These are phyloP conservation scores for Globisporangium iwayamae DNA, from an alignment of 352 stramenopile species.

Conservation along the genomic window DNA sequence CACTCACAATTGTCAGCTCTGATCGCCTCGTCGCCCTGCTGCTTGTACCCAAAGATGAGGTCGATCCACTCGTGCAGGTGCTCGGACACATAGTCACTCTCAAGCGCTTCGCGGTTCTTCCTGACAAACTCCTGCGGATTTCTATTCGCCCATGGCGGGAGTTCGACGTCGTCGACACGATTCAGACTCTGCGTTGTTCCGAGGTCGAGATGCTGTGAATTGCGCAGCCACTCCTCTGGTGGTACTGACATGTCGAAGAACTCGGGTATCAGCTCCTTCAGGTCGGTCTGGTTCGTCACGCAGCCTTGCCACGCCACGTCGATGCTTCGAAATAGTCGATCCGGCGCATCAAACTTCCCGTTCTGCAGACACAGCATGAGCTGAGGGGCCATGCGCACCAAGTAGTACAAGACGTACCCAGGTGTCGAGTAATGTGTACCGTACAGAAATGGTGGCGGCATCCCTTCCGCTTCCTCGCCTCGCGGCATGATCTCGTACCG, in stretches of 20 bases:
- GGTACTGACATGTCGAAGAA: conserved; percentile 89
- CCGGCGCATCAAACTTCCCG: conserved; percentile 97
- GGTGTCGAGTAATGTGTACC: conserved; percentile 93
- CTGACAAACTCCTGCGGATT: conserved; percentile 96
- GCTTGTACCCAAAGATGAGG: conserved; percentile 98
- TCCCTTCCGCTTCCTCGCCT: conserved; percentile 67
- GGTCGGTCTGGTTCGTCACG: conserved; percentile 87
- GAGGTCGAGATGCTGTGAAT: conserved; percentile 95
- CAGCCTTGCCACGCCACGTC: conserved; percentile 87
- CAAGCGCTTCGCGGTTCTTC: conserved; percentile 93
- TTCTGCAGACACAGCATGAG: conserved; percentile 96
- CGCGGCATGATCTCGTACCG: conserved; percentile 89
- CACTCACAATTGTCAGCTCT: conserved; percentile 71
- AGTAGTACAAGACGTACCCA: conserved; percentile 98
- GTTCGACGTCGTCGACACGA: conserved; percentile 77
- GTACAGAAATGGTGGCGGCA: conserved; percentile 95
- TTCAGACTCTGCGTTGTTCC: conserved; percentile 68
- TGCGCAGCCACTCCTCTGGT: conserved; percentile 96
- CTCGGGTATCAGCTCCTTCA: conserved; percentile 99
- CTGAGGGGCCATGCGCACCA: conserved; percentile 95
- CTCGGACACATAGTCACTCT: conserved; percentile 97
- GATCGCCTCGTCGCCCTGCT: conserved; percentile 87
- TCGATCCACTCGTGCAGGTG: conserved; percentile 99
- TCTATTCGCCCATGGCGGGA: conserved; percentile 95
- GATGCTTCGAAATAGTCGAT: conserved; percentile 97